Percentiles rank a stretch among this genome's conserved stretches.
Conservation (phyloP, 2,329 filamentous ascomycete species). For the Aureobasidium subglaciale region DNA sequence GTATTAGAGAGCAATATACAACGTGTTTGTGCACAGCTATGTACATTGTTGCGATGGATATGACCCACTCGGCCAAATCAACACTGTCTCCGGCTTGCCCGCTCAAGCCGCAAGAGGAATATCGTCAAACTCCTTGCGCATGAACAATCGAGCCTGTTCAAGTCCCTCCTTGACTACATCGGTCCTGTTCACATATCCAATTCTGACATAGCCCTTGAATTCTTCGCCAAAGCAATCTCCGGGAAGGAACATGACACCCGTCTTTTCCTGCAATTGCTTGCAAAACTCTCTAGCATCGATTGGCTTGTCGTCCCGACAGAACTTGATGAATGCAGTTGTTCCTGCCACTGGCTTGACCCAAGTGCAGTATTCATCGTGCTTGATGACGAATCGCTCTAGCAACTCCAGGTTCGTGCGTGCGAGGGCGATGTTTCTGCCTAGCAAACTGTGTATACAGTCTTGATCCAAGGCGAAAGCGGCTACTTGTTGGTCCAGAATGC, state of each 20-base stretch:
- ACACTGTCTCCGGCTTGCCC: not conserved
- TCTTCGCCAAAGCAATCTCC: slow-evolving; percentile 66
- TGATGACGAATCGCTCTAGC: slow-evolving; percentile 60
- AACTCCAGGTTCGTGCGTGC: slow-evolving; percentile 61
- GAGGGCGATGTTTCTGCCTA: slow-evolving; percentile 58
- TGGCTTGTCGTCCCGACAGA: slow-evolving; percentile 52
- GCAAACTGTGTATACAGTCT: slow-evolving; percentile 55
- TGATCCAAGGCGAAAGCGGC: slow-evolving; percentile 66
- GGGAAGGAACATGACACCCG: slow-evolving; percentile 67
- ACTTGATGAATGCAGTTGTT: slow-evolving; percentile 71
- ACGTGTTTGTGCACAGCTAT: not conserved
- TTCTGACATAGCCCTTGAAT: slow-evolving; percentile 67
- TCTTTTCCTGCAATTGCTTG: slow-evolving; percentile 57
- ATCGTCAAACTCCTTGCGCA: slow-evolving; percentile 50
- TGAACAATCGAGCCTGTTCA: slow-evolving; percentile 46
- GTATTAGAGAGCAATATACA: not conserved
- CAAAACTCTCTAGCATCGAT: slow-evolving; percentile 71
- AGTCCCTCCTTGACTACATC: slow-evolving; percentile 61
- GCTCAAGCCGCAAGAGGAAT: slow-evolving; percentile 30
- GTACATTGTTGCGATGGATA: not conserved
- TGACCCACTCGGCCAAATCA: not conserved
- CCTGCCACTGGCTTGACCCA: slow-evolving; percentile 73
- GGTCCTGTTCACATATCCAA: slow-evolving; percentile 70
- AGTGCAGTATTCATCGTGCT: slow-evolving; percentile 55
- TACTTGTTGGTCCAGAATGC: slow-evolving; percentile 72